Base-by-base conservation (phyloP, 441 rosid species). In the Populus hybrid region DNA sequence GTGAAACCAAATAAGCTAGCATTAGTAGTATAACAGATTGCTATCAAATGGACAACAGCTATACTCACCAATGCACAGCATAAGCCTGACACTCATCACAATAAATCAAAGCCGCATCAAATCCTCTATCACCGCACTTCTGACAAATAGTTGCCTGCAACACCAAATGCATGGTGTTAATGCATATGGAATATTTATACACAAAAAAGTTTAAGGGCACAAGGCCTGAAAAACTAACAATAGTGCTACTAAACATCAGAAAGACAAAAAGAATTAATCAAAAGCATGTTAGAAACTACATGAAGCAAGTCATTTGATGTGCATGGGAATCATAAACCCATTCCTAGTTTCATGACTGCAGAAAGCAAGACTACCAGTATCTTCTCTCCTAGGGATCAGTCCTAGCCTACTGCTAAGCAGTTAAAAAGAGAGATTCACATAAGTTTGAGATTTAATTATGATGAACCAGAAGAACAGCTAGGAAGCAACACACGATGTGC, bases 111-210 rank as follows among this genome's bases (percentile, higher is more conserved):
- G 89, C 89, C 73, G 70, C 85, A 6, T 68, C 16, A n/a, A 80
- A 88, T 65, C 97, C 96, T 59, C 4, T 10, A 57, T 86, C 89
- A 26, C 93, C 96, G 75, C 95, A 90, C 11, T 26, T 81, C 77
- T 77, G 84, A 83, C 97, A 93, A 79, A 85, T 40, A 77, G 66
- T 83, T 73, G 14, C 87, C 95, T 93, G 81, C 16, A 79, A 81
- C 65, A 69, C 34, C 54, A 79, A 59, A 24, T 24, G 42, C 8
- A 59, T 16, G 74, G 38, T n/a, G 20, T 59, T 69, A 63, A 32
- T 36, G 34, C 18, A 61, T 26, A 8, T 14, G 12, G 11, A 10
- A 57, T 8, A 34, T 12, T 36, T 7, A 23, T 46, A 14, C 18
- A 46, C 12, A 1, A 46, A 46, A 46, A 46, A 46, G 57, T 46